Evolutionary conservation across 1,284 basidiomycete genomes (phyloP), one percentile per base, ranked within the genome.

Genomic region (Leccinum fuscescens): DNA sequence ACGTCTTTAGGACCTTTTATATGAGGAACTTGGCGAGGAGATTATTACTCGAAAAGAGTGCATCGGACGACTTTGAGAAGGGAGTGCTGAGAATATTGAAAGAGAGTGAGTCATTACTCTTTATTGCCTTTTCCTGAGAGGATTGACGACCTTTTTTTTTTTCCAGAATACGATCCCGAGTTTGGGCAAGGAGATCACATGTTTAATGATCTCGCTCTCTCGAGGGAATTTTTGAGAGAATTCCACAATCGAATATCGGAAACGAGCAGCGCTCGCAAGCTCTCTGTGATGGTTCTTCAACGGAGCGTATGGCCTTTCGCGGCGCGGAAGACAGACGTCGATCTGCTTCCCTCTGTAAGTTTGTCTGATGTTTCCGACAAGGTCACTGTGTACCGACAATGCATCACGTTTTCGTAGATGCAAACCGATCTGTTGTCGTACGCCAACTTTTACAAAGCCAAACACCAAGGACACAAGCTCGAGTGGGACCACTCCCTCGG

Each of bases 1-100:
- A 96, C 69, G 92, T 95, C 17, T 98, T 98, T 76, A 88, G 96
- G 68, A 92, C 92, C 33, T 98, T 97, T 77, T 99, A 98, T 76
- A 91, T 93, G 71, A 86, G 92, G 8, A 86, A 89, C 53, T 79
- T 99, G 57, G 93, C 96, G 17, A 97, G 94, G 78, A 85, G 96
- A 42, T 73, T 99, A 58, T 78, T 99, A 42, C 80, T 98, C 17
- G 88, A 88, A 67, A 89, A 89, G 71, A 94, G 90, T 56, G 96
- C 96, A 0, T 93, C 89, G 6, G 88, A 94, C 67, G 96, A 98
- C 72, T 90, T 95, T 68, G 96, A 99, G 79, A 86, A 88, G 67
- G 84, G 82, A 44, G 91, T 98, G 82, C 80, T 99, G 58, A 86
- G 92, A 74, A 92, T 90, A 76, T 80, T 99, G 65, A 93, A 93